These are phyloP conservation scores for Chloromonas sp. DNA, from an alignment of 163 green algal species.

Conservation along the genomic window DNA sequence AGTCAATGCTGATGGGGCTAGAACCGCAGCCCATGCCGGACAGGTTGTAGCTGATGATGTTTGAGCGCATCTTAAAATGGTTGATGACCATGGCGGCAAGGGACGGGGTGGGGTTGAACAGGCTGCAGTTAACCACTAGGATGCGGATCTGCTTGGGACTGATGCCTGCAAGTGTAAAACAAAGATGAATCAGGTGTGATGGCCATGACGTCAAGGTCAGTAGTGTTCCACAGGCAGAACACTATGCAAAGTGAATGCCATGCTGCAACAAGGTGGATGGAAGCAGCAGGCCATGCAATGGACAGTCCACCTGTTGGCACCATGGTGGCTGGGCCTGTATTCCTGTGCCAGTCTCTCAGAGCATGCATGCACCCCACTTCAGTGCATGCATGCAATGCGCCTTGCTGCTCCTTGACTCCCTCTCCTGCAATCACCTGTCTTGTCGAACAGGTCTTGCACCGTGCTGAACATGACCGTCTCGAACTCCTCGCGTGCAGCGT, in stretches of 20 bases:
- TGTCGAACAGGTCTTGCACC: constrained; percentile 64
- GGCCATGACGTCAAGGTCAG: too few relatives aligned
- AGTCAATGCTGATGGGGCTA: constrained; percentile 62
- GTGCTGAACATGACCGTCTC: constrained; percentile 80
- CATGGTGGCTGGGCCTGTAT: background rate
- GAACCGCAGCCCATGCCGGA: constrained; percentile 62
- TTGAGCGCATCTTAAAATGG: constrained; percentile 90
- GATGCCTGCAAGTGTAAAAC: constrained; percentile 52
- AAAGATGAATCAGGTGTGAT: background rate
- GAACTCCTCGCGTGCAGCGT: constrained; percentile 67
- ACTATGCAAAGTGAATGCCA: too few relatives aligned
- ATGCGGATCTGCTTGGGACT: constrained; percentile 71
- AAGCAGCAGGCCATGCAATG: background rate
- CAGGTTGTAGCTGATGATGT: constrained; percentile 84
- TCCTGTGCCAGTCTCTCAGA: too few relatives aligned
- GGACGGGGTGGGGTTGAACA: constrained; percentile 95
- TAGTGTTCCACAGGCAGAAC: too few relatives aligned
- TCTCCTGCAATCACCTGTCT: constrained; percentile 29
- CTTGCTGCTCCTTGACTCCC: too few relatives aligned
- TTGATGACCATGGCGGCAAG: constrained; percentile 94
- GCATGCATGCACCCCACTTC: too few relatives aligned
- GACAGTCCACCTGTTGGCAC: background rate
- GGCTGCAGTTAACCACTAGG: constrained; percentile 91
- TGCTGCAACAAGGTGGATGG: too few relatives aligned
- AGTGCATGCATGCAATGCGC: too few relatives aligned